Percentiles rank a stretch among this genome's conserved stretches.
Conservation (phyloP, 495 filamentous ascomycete genomes). For the Corynascus novoguineensis region DNA sequence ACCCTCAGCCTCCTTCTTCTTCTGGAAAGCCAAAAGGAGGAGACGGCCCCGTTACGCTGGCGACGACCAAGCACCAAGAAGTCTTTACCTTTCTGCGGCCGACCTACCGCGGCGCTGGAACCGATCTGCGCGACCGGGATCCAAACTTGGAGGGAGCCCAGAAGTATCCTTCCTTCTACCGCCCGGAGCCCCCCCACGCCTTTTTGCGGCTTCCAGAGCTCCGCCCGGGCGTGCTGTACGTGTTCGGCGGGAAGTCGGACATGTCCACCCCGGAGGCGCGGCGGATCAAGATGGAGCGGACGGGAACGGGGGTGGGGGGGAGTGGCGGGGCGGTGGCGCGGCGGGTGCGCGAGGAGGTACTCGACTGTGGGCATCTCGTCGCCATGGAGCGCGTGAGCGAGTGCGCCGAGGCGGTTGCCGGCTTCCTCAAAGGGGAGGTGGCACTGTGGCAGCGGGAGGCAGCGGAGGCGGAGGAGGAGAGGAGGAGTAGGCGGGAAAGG, state of each 20-base stretch:
- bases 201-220: constrained; percentile 62
- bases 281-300: constrained; percentile 54
- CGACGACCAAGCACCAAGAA: constrained; percentile 61
- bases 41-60: constrained; percentile 45
- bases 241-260: constrained; percentile 64
- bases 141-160: not conserved
- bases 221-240: constrained; percentile 73
- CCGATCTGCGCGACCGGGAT: constrained; percentile 21
- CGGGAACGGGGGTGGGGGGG: constrained; percentile 61
- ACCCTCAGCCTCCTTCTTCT: constrained; percentile 34
- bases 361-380: constrained; percentile 74
- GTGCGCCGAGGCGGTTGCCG: constrained; percentile 56
- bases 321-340: constrained; percentile 61
- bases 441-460: constrained; percentile 56
- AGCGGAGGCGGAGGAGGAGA: too few species aligned
- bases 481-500: constrained; percentile 44
- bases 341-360: constrained; percentile 59
- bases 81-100: constrained; percentile 50
- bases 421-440: constrained; percentile 61
- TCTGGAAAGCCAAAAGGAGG: not conserved
- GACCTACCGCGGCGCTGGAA: constrained; percentile 17
- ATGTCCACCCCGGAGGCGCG: constrained; percentile 52
- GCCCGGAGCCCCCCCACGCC: constrained; percentile 60
- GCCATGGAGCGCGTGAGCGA: constrained; percentile 71
- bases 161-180: constrained; percentile 63